phyloP scores from a whole-genome alignment of 2,329 filamentous ascomycete species.

The Sarocladium strictum region DNA sequence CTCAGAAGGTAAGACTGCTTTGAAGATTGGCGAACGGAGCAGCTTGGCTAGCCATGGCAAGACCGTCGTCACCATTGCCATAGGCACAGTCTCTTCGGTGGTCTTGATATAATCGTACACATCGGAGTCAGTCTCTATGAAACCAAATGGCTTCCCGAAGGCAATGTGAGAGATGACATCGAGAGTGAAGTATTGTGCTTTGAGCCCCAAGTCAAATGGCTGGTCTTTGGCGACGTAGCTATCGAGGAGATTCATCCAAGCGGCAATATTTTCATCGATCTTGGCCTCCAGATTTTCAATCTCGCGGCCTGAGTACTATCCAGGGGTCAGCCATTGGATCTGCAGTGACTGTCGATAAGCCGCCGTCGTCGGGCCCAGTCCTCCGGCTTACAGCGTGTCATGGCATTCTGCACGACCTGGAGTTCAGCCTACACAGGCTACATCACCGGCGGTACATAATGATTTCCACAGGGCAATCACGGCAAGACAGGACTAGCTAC shows the following conservation, averaged over 20 bases:
- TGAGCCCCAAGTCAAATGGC: constrained; percentile 39
- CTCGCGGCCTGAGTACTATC: too few species aligned
- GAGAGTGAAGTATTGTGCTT: constrained; percentile 46
- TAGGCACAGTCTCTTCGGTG: constrained; percentile 32
- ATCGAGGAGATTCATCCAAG: constrained; percentile 30
- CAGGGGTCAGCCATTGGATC: too few species aligned
- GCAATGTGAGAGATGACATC: constrained; percentile 49
- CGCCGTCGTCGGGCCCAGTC: too few species aligned
- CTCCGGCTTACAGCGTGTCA: too few species aligned
- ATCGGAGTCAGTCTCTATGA: constrained; percentile 39
- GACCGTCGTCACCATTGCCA: constrained; percentile 31
- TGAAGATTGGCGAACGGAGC: constrained; percentile 32
- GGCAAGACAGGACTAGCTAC: too few species aligned
- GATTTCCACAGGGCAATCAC: too few species aligned
- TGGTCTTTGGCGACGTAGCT: constrained; percentile 31
- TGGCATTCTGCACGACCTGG: too few species aligned
- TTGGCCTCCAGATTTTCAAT: constrained; percentile 21
- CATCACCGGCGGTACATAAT: too few species aligned
- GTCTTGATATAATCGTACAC: constrained; percentile 20
- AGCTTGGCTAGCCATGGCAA: constrained; percentile 34
- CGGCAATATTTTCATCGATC: constrained; percentile 39
- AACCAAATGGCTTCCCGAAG: constrained; percentile 44
- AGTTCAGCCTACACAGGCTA: too few species aligned
- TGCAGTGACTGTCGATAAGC: too few species aligned
- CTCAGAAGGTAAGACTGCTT: constrained; percentile 26